phyloP scores from a whole-genome alignment of 192 early-diverging fungal genomes.

The Rhizoclosmatium sp. region DNA sequence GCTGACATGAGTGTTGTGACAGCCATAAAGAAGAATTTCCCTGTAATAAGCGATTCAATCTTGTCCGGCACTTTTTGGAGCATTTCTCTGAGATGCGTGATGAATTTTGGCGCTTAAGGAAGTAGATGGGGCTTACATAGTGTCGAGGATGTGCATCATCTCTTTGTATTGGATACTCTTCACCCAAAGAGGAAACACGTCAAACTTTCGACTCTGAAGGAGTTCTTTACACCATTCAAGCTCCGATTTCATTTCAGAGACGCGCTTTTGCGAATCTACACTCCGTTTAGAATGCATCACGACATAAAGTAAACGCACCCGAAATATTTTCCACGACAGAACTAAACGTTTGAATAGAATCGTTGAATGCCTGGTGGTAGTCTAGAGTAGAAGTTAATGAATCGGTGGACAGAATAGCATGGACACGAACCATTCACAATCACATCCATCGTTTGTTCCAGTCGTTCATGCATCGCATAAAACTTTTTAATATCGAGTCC shows the following conservation, averaged over 20 bases:
- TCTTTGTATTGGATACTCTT: slow-evolving; percentile 69
- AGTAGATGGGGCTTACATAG: slow-evolving; percentile 45
- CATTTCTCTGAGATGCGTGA: slow-evolving; percentile 51
- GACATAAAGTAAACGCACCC: slow-evolving; percentile 39
- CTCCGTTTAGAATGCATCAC: background rate
- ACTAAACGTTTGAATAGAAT: slow-evolving; percentile 64
- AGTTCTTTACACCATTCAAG: slow-evolving; percentile 58
- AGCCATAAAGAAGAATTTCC: slow-evolving; percentile 61
- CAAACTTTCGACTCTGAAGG: slow-evolving; percentile 66
- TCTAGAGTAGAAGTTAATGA: slow-evolving; percentile 42
- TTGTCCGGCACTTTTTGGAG: slow-evolving; percentile 55
- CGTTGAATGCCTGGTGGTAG: slow-evolving; percentile 68
- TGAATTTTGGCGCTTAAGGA: background rate
- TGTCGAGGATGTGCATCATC: slow-evolving; percentile 64
- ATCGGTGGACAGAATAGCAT: background rate
- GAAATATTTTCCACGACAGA: slow-evolving; percentile 63
- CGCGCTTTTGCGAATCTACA: slow-evolving; percentile 51
- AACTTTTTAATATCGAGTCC: slow-evolving; percentile 59
- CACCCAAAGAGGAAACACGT: slow-evolving; percentile 67
- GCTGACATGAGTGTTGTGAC: slow-evolving; percentile 49
- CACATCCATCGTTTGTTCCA: slow-evolving; percentile 65
- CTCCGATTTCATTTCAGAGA: slow-evolving; percentile 50
- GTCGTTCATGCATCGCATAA: slow-evolving; percentile 46
- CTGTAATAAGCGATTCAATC: slow-evolving; percentile 56
- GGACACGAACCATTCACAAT: slow-evolving; percentile 61